Conservation (phyloP, 805 yeast species). For the Cyberlindnera xishuangbannaensis region DNA sequence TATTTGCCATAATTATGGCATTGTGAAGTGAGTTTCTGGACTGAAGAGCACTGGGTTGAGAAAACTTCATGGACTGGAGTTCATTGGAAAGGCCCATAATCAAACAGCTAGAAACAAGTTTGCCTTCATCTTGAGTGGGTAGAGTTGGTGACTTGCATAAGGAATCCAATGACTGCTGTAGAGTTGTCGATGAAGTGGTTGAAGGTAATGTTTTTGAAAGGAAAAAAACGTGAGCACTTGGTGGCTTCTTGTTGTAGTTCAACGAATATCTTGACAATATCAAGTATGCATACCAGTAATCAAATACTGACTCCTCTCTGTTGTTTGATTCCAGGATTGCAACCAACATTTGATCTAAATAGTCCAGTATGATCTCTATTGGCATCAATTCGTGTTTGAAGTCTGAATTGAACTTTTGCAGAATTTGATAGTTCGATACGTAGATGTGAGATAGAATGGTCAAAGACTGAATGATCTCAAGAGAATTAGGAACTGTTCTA, state of each 20-base stretch:
- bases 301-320: constrained; percentile 15
- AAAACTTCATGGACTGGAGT: constrained; percentile 21
- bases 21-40: constrained; percentile 44
- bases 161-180: constrained; percentile 7
- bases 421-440: no score
- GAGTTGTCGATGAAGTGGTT: background rate
- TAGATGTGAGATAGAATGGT: constrained; percentile 40
- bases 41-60: constrained; percentile 16
- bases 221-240: constrained; percentile 30
- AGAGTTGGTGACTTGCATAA: constrained; percentile 11
- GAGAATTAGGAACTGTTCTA: constrained; percentile 13
- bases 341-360: constrained; percentile 37
- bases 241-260: constrained; percentile 35
- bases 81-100: constrained; percentile 21
- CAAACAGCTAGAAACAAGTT: constrained; percentile 12
- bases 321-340: constrained; percentile 24
- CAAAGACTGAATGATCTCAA: constrained; percentile 39
- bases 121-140: constrained; percentile 1
- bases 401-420: no score
- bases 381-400: no score
- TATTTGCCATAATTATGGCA: constrained; percentile 47
- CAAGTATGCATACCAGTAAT: constrained; percentile 44
- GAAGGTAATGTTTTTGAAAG: constrained; percentile 7
- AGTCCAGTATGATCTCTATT: constrained; percentile 42
- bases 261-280: constrained; percentile 39